These are phyloP conservation scores for Capsicum pubescens DNA, from an alignment of 257 asterid genomes.

Conservation along the genomic window DNA sequence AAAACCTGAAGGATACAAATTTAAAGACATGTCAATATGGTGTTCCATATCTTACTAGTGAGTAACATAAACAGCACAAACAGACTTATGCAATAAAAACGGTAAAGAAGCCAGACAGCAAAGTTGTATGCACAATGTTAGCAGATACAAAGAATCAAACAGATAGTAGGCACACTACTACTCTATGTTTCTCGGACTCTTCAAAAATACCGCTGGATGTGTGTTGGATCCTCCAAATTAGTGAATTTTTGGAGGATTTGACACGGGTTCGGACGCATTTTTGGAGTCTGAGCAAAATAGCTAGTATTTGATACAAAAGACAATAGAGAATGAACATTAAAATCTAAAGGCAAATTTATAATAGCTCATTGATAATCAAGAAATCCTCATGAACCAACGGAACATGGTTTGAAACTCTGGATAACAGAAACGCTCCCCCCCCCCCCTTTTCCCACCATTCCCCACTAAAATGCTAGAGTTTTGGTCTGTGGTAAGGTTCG, in stretches of 20 bases:
- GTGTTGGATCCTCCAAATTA: neutral
- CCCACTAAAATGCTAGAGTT: neutral
- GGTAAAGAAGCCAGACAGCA: neutral
- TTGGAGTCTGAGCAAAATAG: neutral
- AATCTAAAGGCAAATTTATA: neutral
- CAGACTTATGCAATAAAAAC: neutral
- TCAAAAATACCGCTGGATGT: neutral
- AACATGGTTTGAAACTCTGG: neutral
- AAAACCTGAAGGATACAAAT: constrained; percentile 64
- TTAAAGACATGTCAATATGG: constrained; percentile 9
- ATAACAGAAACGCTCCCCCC: neutral
- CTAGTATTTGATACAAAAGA: neutral
- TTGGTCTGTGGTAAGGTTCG: neutral
- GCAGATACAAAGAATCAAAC: neutral
- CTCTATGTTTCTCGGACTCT: neutral
- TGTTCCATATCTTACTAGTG: neutral
- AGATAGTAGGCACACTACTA: neutral
- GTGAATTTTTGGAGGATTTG: neutral
- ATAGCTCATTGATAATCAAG: neutral
- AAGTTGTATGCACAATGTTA: neutral
- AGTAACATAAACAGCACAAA: neutral
- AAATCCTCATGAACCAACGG: neutral
- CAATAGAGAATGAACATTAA: neutral
- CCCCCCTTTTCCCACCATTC: neutral
- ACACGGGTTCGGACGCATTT: neutral